Evolutionary conservation across 129 eudicot genomes (phyloP).

Genomic region (Pseudognaphalium luteoalbum): DNA sequence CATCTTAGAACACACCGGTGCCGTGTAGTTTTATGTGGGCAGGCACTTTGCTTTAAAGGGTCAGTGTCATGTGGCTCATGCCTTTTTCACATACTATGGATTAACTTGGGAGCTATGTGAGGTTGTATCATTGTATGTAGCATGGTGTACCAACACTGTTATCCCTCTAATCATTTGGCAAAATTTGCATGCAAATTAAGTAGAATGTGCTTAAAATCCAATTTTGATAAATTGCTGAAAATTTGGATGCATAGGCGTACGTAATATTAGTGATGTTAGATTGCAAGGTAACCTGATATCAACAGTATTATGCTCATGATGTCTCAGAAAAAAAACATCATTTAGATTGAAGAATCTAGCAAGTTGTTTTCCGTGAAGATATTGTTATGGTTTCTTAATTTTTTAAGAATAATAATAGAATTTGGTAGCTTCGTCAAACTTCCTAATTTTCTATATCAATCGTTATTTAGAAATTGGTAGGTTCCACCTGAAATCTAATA

Average conservation of each 20-base stretch:
- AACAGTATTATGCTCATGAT: background rate
- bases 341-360: background rate
- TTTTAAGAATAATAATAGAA: slow-evolving; percentile 1
- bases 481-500: slow-evolving; percentile 1
- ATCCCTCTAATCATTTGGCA: slow-evolving; percentile 4
- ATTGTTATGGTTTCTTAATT: slow-evolving; percentile 11
- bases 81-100: slow-evolving; percentile 10
- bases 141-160: slow-evolving; percentile 15
- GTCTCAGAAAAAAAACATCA: background rate
- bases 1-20: background rate
- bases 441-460: background rate
- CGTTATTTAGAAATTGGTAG: background rate
- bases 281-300: no score
- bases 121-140: slow-evolving; percentile 15
- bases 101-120: slow-evolving; percentile 15
- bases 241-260: slow-evolving; percentile 8
- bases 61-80: background rate
- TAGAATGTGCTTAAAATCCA: slow-evolving; percentile 9
- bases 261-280: no score
- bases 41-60: background rate
- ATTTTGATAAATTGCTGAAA: background rate
- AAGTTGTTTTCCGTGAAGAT: background rate
- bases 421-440: background rate
- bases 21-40: slow-evolving; percentile 10
- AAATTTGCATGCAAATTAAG: background rate